Evolutionary conservation across 805 yeast species (phyloP).

Genomic region (Saccharomycopsis microspora): DNA sequence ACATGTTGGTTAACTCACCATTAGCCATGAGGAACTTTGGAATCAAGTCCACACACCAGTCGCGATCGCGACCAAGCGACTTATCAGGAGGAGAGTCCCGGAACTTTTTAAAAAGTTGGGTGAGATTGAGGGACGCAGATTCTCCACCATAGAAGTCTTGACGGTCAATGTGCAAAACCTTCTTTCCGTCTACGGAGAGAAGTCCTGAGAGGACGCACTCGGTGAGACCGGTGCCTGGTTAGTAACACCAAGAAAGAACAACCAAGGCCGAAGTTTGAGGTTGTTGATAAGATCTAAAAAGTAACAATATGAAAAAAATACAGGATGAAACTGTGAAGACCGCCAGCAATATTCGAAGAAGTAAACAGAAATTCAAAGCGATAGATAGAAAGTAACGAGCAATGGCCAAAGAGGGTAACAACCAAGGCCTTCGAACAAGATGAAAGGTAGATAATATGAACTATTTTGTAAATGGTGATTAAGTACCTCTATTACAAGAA

Average conservation of each 20-base stretch:
- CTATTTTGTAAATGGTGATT: too few species aligned
- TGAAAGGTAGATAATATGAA: too few species aligned
- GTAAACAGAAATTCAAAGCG: neutral
- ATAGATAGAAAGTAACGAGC: too few species aligned
- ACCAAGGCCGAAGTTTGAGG: too few species aligned
- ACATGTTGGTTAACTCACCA: slow-evolving; percentile 92
- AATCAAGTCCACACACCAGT: slow-evolving; percentile 95
- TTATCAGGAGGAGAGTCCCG: slow-evolving; percentile 54
- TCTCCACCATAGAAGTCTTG: slow-evolving; percentile 96
- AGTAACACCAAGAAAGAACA: too few species aligned
- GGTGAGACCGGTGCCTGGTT: slow-evolving; percentile 57
- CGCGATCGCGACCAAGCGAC: slow-evolving; percentile 81
- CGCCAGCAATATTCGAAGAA: neutral
- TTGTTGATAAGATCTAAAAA: neutral
- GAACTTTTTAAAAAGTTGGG: slow-evolving; percentile 67
- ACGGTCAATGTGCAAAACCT: slow-evolving; percentile 90
- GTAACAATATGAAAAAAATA: neutral
- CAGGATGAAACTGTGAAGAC: neutral
- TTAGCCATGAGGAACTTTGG: slow-evolving; percentile 97
- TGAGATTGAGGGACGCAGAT: slow-evolving; percentile 69
- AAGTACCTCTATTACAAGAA: too few species aligned
- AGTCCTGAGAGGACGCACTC: slow-evolving; percentile 93
- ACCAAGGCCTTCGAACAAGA: too few species aligned
- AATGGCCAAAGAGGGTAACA: too few species aligned
- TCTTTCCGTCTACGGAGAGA: slow-evolving; percentile 95